Evolutionary conservation across 108 stramenopile species (phyloP).

Genomic region (Nitzschia sp.): DNA sequence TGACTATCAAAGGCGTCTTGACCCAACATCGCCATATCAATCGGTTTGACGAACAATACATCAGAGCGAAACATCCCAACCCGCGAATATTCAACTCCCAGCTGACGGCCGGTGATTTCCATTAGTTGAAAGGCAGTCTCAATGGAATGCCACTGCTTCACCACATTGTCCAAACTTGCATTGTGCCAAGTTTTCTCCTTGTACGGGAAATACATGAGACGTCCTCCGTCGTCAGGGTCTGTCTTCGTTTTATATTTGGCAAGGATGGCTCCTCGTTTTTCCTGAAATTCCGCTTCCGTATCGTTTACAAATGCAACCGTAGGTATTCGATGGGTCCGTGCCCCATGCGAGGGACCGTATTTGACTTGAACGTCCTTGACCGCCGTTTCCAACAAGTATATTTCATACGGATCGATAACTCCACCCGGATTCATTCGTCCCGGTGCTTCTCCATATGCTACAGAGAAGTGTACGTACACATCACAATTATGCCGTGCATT

Average conservation of each 20-base stretch:
- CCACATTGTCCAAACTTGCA: conserved; percentile 19
- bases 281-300: conserved; percentile 33
- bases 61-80: conserved; percentile 43
- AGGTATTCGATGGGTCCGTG: conserved; percentile 1
- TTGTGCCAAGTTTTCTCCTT: conserved; percentile 18
- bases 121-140: conserved; percentile 22
- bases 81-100: conserved; percentile 9
- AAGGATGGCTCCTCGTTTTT: conserved; percentile 23
- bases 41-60: conserved; percentile 16
- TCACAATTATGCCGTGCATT: too few relatives aligned
- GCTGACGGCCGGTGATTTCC: background rate
- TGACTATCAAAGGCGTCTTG: background rate
- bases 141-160: conserved; percentile 35
- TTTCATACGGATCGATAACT: conserved; percentile 38
- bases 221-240: conserved; percentile 10
- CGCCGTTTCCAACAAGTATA: conserved; percentile 35
- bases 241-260: conserved; percentile 25
- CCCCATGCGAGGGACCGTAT: conserved; percentile 2
- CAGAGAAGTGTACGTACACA: conserved; percentile 44
- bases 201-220: conserved; percentile 38
- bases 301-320: conserved; percentile 30
- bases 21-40: conserved; percentile 8
- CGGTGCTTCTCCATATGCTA: conserved; percentile 29
- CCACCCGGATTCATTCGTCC: conserved; percentile 39
- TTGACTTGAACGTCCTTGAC: conserved; percentile 7